These are phyloP conservation scores for Candolleomyces eurysporus DNA, from an alignment of 768 basidiomycete genomes.

Conservation along the genomic window DNA sequence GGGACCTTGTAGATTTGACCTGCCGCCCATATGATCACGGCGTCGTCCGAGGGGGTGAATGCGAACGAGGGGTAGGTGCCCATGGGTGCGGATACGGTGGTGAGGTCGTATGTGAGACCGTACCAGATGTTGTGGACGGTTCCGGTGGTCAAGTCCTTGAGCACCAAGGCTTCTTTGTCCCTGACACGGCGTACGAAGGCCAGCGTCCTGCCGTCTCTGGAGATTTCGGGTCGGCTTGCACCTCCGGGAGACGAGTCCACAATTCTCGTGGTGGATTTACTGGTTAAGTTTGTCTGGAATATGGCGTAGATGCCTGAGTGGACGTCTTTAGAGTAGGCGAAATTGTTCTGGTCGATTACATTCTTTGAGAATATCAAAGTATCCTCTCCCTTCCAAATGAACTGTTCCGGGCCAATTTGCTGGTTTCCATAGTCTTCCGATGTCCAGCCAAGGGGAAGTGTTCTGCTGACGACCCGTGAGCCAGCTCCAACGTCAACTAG, in stretches of 20 bases:
- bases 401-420: constrained; percentile 74
- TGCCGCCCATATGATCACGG: constrained; percentile 71
- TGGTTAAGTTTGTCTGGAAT: constrained; percentile 63
- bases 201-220: constrained; percentile 63
- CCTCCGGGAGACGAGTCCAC: constrained; percentile 63
- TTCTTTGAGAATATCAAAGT: constrained; percentile 67
- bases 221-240: constrained; percentile 71
- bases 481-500: constrained; percentile 45
- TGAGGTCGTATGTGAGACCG: constrained; percentile 68
- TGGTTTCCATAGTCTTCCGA: constrained; percentile 59
- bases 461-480: constrained; percentile 51
- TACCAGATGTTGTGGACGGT: constrained; percentile 65
- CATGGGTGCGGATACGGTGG: constrained; percentile 66
- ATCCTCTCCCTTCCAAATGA: constrained; percentile 60
- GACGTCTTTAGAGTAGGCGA: constrained; percentile 69
- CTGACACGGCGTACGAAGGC: constrained; percentile 74
- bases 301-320: constrained; percentile 72
- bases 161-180: constrained; percentile 69
- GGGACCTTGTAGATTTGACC: constrained; percentile 69
- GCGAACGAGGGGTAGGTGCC: constrained; percentile 78
- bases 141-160: constrained; percentile 71
- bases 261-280: constrained; percentile 46
- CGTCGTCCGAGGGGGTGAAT: constrained; percentile 58
- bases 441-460: constrained; percentile 61
- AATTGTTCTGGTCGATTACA: constrained; percentile 47